phyloP scores from a whole-genome alignment of 306 rosid genomes.

The Lablab purpureus region DNA sequence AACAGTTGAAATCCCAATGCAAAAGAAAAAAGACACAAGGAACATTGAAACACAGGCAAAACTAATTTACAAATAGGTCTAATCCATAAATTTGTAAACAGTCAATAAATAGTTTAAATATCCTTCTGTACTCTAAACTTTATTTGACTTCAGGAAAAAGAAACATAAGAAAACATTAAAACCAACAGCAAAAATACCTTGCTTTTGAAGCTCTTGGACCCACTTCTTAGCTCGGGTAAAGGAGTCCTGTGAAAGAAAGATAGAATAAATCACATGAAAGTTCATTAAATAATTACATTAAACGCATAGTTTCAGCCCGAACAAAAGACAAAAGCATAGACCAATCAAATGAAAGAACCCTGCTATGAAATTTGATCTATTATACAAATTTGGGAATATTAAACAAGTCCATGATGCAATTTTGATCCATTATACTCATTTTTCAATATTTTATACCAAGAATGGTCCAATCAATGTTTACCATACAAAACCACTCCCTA shows the following conservation, averaged over 20 bases:
- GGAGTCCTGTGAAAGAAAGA: constrained; percentile 54
- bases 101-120: constrained; percentile 26
- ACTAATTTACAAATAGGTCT: background rate
- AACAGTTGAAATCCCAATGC: background rate
- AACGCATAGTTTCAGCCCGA: constrained; percentile 17
- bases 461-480: constrained; percentile 4
- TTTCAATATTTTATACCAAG: constrained; percentile 27
- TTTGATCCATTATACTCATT: constrained; percentile 7
- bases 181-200: constrained; percentile 58
- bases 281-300: constrained; percentile 3
- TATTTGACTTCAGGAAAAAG: background rate
- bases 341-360: constrained; percentile 25
- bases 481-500: constrained; percentile 18
- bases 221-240: constrained; percentile 69
- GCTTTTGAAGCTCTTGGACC: constrained; percentile 78
- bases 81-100: constrained; percentile 20
- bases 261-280: constrained; percentile 4
- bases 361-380: constrained; percentile 12
- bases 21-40: background rate
- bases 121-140: constrained; percentile 20
- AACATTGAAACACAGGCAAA: constrained; percentile 10
- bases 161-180: constrained; percentile 3
- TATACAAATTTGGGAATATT: too few relatives aligned
- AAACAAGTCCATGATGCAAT: constrained; percentile 15
- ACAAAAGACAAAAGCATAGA: constrained; percentile 12